Percentiles rank a stretch among this genome's conserved stretches.
phyloP scores from a whole-genome alignment of 805 yeast genomes.

The Myxozyma lipomycoides region DNA sequence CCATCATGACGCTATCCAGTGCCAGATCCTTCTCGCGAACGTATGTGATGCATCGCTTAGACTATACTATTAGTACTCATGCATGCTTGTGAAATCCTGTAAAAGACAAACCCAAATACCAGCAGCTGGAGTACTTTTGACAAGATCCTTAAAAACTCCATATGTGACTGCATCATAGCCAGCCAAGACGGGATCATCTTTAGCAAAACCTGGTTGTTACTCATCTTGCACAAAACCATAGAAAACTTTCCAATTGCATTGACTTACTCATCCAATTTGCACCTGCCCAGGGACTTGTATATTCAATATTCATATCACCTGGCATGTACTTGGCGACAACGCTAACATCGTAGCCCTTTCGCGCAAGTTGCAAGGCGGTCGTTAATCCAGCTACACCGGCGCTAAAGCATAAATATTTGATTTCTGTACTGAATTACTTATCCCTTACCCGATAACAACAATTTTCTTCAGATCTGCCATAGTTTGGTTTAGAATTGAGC shows the following conservation, averaged over 20 bases:
- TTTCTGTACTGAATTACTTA: not conserved
- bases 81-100: not conserved
- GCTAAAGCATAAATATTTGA: conserved; percentile 28
- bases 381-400: conserved; percentile 60
- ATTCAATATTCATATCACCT: conserved; percentile 70
- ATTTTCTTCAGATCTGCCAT: conserved; percentile 7
- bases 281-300: conserved; percentile 76
- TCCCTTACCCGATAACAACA: conserved; percentile 13
- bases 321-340: conserved; percentile 66
- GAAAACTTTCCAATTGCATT: not conserved
- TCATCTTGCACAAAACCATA: not conserved
- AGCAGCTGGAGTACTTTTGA: conserved; percentile 23
- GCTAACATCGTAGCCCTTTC: conserved; percentile 46
- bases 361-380: conserved; percentile 44
- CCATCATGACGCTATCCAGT: conserved; percentile 10
- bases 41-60: conserved; percentile 9
- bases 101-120: conserved; percentile 28
- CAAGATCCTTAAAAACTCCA: conserved; percentile 29
- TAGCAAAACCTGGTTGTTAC: conserved; percentile 13
- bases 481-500: too few relatives aligned
- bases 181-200: conserved; percentile 13
- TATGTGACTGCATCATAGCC: conserved; percentile 38
- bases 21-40: conserved; percentile 16
- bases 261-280: conserved; percentile 33
- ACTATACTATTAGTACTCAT: not conserved